A percentile compares a stretch with the other conserved stretches of the same genome.
Conservation (phyloP, 2,329 filamentous ascomycete species). For the Aspergillus costaricaensis region DNA sequence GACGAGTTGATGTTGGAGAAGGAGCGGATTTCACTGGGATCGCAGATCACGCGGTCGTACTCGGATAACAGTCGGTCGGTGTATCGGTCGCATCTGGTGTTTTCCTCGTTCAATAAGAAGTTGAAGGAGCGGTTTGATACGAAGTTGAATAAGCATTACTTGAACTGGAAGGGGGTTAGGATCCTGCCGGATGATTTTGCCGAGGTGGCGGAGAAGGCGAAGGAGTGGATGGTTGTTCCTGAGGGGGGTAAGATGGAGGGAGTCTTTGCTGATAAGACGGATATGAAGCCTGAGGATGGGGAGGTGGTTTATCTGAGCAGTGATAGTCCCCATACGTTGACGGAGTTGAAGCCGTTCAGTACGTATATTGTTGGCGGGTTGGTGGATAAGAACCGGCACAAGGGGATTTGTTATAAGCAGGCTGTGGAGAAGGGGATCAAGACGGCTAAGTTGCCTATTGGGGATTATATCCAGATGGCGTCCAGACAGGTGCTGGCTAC, state of each 20-base stretch:
- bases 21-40: conserved; percentile 78
- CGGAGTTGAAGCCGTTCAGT: conserved; percentile 79
- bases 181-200: conserved; percentile 76
- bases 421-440: conserved; percentile 74
- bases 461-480: conserved; percentile 90
- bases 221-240: conserved; percentile 64
- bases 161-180: conserved; percentile 75
- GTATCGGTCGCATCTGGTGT: conserved; percentile 70
- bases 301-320: conserved; percentile 86
- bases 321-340: conserved; percentile 83
- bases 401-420: conserved; percentile 85
- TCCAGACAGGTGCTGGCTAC: conserved; percentile 84
- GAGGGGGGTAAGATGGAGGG: conserved; percentile 62
- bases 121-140: conserved; percentile 79
- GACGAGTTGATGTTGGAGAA: conserved; percentile 86
- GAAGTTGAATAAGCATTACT: conserved; percentile 69
- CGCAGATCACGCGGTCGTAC: conserved; percentile 85
- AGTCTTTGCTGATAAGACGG: conserved; percentile 51
- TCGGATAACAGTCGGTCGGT: conserved; percentile 75
- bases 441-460: conserved; percentile 90
- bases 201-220: conserved; percentile 65
- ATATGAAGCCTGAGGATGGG: conserved; percentile 44
- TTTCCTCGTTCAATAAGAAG: conserved; percentile 75
- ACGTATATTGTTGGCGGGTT: conserved; percentile 92
- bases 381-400: conserved; percentile 95